Conservation (phyloP, 2,329 filamentous ascomycete species). For the Fusarium fujikuroi region DNA sequence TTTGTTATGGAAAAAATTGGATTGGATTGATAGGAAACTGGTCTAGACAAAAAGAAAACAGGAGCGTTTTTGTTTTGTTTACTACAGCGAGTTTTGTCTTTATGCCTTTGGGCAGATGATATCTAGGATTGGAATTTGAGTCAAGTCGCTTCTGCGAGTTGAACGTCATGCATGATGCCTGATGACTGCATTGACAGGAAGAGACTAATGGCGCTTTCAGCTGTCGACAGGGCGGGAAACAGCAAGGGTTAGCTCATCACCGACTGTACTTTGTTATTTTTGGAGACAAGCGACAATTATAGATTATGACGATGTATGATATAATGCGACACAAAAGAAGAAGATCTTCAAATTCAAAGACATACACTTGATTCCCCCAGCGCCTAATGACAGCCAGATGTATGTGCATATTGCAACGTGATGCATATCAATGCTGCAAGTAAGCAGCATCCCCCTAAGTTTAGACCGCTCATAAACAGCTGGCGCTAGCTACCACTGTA, state of each 20-base stretch:
- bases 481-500: constrained; percentile 4
- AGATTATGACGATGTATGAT: constrained; percentile 40
- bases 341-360: neutral
- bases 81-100: neutral
- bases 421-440: neutral
- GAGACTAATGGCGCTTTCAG: constrained; percentile 8
- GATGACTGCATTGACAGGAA: constrained; percentile 18
- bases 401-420: neutral
- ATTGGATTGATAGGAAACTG: constrained; percentile 1
- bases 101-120: neutral
- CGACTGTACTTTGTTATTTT: neutral
- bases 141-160: neutral
- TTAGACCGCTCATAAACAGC: neutral
- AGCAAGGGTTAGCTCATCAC: neutral
- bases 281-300: constrained; percentile 10
- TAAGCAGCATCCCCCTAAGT: neutral
- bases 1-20: neutral
- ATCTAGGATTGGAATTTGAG: neutral
- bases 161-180: constrained; percentile 31
- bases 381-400: neutral
- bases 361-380: neutral
- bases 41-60: constrained; percentile 36
- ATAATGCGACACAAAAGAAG: constrained; percentile 16
- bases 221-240: neutral
- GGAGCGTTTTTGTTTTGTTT: constrained; percentile 1